These are phyloP conservation scores for Backusella westeae DNA, from an alignment of 192 early-diverging fungal genomes.

Conservation along the genomic window DNA sequence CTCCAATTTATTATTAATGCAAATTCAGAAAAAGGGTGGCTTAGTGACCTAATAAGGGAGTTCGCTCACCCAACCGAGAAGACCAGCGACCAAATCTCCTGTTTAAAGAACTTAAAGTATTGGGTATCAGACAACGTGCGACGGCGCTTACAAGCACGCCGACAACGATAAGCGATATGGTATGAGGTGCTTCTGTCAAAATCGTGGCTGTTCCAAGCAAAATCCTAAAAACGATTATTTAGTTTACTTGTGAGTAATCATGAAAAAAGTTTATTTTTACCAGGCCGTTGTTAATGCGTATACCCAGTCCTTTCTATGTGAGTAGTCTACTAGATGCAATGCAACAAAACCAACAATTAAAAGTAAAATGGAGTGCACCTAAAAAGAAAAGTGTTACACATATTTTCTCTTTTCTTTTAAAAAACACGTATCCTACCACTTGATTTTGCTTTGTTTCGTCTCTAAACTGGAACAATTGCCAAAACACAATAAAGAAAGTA, in stretches of 20 bases:
- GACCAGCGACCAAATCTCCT: slow-evolving; percentile 26
- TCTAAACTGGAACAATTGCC: slow-evolving; percentile 24
- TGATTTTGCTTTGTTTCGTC: slow-evolving; percentile 5
- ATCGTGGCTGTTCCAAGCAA: slow-evolving; percentile 13
- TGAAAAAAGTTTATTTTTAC: slow-evolving; percentile 8
- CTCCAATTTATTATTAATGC: not conserved
- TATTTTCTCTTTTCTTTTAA: not conserved
- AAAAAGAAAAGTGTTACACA: not conserved
- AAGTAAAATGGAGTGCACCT: not conserved
- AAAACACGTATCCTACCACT: not conserved
- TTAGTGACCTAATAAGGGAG: slow-evolving; percentile 24
- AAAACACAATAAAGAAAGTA: slow-evolving; percentile 16
- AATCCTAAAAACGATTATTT: slow-evolving; percentile 17
- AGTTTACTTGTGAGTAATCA: not conserved
- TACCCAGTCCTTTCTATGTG: slow-evolving; percentile 34
- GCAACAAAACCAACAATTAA: slow-evolving; percentile 20
- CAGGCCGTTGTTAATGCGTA: slow-evolving; percentile 35
- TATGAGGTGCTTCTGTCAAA: slow-evolving; percentile 19
- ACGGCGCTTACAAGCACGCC: slow-evolving; percentile 35
- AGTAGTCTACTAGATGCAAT: slow-evolving; percentile 30
- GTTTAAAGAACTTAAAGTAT: slow-evolving; percentile 16
- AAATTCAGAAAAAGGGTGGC: not conserved
- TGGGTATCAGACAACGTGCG: slow-evolving; percentile 26
- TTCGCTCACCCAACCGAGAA: slow-evolving; percentile 29
- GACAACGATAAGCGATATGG: slow-evolving; percentile 23